phyloP scores from a whole-genome alignment of 1,139 yeast species.

The Pichia sp. region DNA sequence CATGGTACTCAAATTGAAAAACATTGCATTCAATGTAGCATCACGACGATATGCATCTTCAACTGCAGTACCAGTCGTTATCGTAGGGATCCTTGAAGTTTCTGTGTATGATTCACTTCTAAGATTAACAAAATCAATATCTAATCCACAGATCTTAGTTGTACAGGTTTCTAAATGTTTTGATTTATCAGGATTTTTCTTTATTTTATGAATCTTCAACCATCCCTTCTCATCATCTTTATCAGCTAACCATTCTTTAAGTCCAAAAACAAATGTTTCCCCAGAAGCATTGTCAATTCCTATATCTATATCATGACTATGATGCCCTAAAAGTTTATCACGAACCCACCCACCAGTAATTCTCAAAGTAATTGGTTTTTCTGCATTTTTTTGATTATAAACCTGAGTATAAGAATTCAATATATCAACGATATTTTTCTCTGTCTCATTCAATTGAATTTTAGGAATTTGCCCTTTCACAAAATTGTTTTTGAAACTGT shows the following conservation, averaged over 20 bases:
- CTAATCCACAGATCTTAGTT: constrained; percentile 70
- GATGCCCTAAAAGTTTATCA: constrained; percentile 76
- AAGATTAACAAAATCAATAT: constrained; percentile 86
- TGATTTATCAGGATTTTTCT: constrained; percentile 87
- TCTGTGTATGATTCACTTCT: constrained; percentile 80
- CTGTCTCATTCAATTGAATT: constrained; percentile 21
- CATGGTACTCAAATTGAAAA: constrained; percentile 65
- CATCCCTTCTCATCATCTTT: constrained; percentile 30
- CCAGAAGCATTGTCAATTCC: constrained; percentile 84
- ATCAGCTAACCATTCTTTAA: constrained; percentile 45
- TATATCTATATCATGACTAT: constrained; percentile 82
- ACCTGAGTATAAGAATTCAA: constrained; percentile 23
- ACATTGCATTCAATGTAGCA: constrained; percentile 87
- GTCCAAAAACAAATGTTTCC: constrained; percentile 67
- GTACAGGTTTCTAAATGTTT: constrained; percentile 97
- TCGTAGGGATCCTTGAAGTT: constrained; percentile 71
- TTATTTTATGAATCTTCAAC: constrained; percentile 61
- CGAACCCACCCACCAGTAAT: constrained; percentile 99
- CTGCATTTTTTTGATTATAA: constrained; percentile 19
- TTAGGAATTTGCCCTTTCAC: constrained; percentile 7
- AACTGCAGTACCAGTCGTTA: constrained; percentile 77
- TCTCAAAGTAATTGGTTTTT: constrained; percentile 43
- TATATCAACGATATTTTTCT: constrained; percentile 22
- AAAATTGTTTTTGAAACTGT: constrained; percentile 3
- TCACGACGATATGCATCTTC: constrained; percentile 92